Evolutionary conservation across 192 early-diverging fungal genomes (phyloP).

Genomic region (Backusella luteola): DNA sequence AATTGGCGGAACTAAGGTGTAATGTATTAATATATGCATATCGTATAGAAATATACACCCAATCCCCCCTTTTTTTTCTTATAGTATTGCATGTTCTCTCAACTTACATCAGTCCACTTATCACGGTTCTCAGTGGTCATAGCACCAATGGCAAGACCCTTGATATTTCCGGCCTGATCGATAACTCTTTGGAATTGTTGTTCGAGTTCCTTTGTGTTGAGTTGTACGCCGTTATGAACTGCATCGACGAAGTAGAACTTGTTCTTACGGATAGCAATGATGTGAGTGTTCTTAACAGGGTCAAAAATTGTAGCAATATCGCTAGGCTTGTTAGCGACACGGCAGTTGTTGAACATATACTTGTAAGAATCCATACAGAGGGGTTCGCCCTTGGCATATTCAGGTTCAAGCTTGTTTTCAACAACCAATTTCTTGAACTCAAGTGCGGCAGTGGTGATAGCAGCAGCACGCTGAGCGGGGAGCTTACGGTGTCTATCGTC

Average conservation of each 20-base stretch:
- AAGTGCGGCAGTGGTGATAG: slow-evolving; percentile 85
- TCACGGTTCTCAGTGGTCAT: slow-evolving; percentile 95
- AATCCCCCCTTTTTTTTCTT: background rate
- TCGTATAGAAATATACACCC: background rate
- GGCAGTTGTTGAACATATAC: slow-evolving; percentile 96
- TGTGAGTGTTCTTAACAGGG: slow-evolving; percentile 75
- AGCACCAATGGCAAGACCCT: slow-evolving; percentile 77
- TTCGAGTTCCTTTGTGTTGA: slow-evolving; percentile 85
- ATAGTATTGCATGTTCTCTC: background rate
- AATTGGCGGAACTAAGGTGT: slow-evolving; percentile 53
- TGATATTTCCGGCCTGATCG: slow-evolving; percentile 59
- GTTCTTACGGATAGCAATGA: slow-evolving; percentile 88
- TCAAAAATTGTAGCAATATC: slow-evolving; percentile 78
- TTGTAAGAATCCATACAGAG: slow-evolving; percentile 91
- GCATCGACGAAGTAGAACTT: slow-evolving; percentile 83
- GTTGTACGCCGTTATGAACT: slow-evolving; percentile 71
- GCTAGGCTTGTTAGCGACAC: slow-evolving; percentile 82
- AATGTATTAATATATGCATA: background rate
- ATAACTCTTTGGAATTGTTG: slow-evolving; percentile 70
- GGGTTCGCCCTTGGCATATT: slow-evolving; percentile 73
- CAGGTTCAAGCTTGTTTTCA: slow-evolving; percentile 75
- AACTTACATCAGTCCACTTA: slow-evolving; percentile 78
- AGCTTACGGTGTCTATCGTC: slow-evolving; percentile 81
- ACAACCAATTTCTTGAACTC: slow-evolving; percentile 83
- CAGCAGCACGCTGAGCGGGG: slow-evolving; percentile 83